These are phyloP conservation scores for Ceratocystis smalleyi DNA, from an alignment of 2,329 filamentous ascomycete species.

Conservation along the genomic window DNA sequence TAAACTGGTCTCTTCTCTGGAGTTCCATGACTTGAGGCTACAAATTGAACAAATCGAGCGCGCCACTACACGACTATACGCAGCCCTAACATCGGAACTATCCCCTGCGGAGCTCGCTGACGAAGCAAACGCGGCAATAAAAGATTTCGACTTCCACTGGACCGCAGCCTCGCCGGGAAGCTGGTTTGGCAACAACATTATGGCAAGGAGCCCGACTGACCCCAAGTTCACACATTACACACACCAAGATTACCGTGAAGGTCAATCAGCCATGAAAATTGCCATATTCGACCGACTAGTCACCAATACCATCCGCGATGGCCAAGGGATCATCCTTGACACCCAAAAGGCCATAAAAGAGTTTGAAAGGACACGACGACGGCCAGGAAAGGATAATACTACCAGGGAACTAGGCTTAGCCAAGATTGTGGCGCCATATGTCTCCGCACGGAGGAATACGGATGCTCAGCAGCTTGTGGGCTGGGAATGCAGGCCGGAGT, in stretches of 20 bases:
- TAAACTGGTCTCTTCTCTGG: conserved; percentile 1
- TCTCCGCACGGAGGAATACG: conserved; percentile 1
- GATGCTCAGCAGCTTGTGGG: background rate
- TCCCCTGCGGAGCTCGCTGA: background rate
- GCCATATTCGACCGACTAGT: background rate
- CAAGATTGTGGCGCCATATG: conserved; percentile 9
- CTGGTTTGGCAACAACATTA: conserved; percentile 12
- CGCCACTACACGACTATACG: background rate
- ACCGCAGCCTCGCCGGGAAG: conserved; percentile 16
- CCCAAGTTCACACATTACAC: conserved; percentile 6
- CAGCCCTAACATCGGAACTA: background rate
- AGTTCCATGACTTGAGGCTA: conserved; percentile 5
- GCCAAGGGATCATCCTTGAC: background rate
- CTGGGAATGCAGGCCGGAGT: conserved; percentile 5
- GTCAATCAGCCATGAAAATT: background rate
- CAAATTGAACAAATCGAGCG: conserved; percentile 11
- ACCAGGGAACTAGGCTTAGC: background rate
- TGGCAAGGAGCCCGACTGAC: background rate
- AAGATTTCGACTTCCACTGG: conserved; percentile 16
- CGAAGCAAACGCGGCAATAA: conserved; percentile 8
- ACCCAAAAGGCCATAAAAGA: background rate
- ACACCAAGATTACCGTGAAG: conserved; percentile 13
- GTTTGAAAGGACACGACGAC: background rate
- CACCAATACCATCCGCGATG: conserved; percentile 2
- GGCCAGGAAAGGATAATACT: background rate